These are phyloP conservation scores for Saccharomycodes ludwigii DNA, from an alignment of 805 yeast genomes.

Conservation along the genomic window DNA sequence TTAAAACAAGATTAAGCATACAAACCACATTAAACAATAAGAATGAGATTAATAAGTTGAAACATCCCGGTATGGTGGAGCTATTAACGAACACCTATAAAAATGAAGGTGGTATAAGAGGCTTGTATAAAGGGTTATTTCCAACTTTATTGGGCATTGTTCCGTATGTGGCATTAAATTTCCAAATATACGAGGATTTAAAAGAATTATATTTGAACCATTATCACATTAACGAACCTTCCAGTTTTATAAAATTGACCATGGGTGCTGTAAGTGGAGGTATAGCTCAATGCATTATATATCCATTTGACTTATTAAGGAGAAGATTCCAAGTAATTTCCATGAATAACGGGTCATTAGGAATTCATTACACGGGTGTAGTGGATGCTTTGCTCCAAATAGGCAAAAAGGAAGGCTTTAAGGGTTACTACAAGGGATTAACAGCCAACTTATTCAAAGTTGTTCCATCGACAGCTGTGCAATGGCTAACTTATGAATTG, in stretches of 20 bases:
- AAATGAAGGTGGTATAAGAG: constrained; percentile 72
- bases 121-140: constrained; percentile 70
- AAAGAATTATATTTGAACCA: constrained; percentile 33
- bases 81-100: constrained; percentile 47
- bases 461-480: constrained; percentile 91
- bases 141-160: constrained; percentile 95
- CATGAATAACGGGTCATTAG: constrained; percentile 60
- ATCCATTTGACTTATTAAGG: constrained; percentile 83
- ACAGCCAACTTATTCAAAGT: constrained; percentile 79
- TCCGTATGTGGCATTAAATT: constrained; percentile 89
- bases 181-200: constrained; percentile 75
- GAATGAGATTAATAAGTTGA: constrained; percentile 22
- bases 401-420: constrained; percentile 58
- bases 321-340: constrained; percentile 85
- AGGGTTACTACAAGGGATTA: constrained; percentile 62
- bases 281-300: constrained; percentile 78
- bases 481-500: constrained; percentile 82
- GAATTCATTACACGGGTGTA: constrained; percentile 72
- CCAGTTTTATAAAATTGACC: constrained; percentile 32
- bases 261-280: constrained; percentile 87
- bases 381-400: constrained; percentile 62
- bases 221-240: constrained; percentile 19
- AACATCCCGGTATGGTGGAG: constrained; percentile 62
- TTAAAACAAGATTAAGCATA: constrained; percentile 78
- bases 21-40: constrained; percentile 64